Conservation (phyloP, 495 filamentous ascomycete species). For the Aspergillus asperescens region DNA sequence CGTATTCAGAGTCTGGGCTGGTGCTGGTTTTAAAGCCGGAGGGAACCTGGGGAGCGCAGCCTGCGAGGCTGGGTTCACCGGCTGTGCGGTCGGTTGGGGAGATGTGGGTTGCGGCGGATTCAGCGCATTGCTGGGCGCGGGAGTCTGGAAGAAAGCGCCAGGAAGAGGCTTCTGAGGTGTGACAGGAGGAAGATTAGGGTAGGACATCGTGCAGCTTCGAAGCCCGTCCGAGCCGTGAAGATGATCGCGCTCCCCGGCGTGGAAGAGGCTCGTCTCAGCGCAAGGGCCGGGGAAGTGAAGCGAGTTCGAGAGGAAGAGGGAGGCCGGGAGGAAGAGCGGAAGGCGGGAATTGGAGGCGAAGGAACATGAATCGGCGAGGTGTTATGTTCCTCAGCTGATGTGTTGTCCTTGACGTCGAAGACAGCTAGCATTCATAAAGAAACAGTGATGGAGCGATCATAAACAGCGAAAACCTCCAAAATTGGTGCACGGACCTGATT, state of each 20-base stretch:
- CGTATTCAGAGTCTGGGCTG: conserved; percentile 49
- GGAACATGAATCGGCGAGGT: conserved; percentile 12
- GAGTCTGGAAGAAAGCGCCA: conserved; percentile 69
- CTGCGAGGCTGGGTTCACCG: conserved; percentile 18
- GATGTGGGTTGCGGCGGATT: conserved; percentile 25
- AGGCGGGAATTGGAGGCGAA: background rate
- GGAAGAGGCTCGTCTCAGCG: conserved; percentile 15
- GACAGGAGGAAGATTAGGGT: conserved; percentile 45
- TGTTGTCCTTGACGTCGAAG: conserved; percentile 12
- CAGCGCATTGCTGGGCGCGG: conserved; percentile 42
- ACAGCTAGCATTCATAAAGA: conserved; percentile 1
- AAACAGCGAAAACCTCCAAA: conserved; percentile 33
- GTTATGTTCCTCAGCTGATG: conserved; percentile 12
- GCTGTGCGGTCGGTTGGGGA: conserved; percentile 25
- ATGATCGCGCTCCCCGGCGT: conserved; percentile 31
- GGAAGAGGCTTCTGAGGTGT: conserved; percentile 65
- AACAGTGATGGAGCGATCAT: background rate
- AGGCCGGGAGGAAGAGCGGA: conserved; percentile 10
- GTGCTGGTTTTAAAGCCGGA: conserved; percentile 28
- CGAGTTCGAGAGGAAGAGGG: conserved; percentile 9
- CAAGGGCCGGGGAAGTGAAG: conserved; percentile 17
- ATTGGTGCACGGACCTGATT: conserved; percentile 32
- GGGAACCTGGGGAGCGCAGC: conserved; percentile 35
- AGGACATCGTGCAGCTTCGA: conserved; percentile 47
- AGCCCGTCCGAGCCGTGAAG: conserved; percentile 16